Evolutionary conservation across 345 rosid species (phyloP).

Genomic region (Boechera stricta): DNA sequence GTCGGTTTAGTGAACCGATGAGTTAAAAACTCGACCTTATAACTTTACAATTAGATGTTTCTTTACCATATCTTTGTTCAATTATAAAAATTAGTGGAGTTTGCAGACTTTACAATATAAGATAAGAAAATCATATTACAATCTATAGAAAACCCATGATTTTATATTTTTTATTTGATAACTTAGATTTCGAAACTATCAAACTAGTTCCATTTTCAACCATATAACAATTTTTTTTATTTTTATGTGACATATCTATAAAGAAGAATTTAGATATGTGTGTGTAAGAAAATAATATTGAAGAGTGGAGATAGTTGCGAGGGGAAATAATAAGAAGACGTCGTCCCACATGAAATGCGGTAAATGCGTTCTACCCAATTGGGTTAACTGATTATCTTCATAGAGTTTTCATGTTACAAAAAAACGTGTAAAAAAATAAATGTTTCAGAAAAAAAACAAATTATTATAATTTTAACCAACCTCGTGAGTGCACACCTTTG

Average conservation of each 20-base stretch:
- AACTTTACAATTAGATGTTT: background rate
- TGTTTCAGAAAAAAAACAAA: slow-evolving; percentile 6
- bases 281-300: too few species aligned
- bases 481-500: slow-evolving; percentile 64
- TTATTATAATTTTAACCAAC: slow-evolving; percentile 45
- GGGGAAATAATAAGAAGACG: slow-evolving; percentile 44
- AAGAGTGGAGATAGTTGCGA: slow-evolving; percentile 13
- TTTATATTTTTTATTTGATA: too few species aligned
- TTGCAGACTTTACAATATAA: background rate
- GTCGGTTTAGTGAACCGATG: slow-evolving; percentile 32
- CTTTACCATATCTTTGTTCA: too few species aligned
- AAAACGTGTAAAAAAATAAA: slow-evolving; percentile 38
- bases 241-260: too few species aligned
- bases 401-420: slow-evolving; percentile 40
- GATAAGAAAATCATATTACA: background rate
- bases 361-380: slow-evolving; percentile 60
- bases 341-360: slow-evolving; percentile 74
- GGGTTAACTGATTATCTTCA: slow-evolving; percentile 34
- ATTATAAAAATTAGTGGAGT: too few species aligned
- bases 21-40: background rate
- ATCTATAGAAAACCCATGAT: too few species aligned
- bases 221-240: too few species aligned
- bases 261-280: background rate
- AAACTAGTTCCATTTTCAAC: too few species aligned
- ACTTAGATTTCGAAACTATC: too few species aligned